Evolutionary conservation across 805 yeast genomes (phyloP).

Genomic region (Tetrapisispora phaffii): DNA sequence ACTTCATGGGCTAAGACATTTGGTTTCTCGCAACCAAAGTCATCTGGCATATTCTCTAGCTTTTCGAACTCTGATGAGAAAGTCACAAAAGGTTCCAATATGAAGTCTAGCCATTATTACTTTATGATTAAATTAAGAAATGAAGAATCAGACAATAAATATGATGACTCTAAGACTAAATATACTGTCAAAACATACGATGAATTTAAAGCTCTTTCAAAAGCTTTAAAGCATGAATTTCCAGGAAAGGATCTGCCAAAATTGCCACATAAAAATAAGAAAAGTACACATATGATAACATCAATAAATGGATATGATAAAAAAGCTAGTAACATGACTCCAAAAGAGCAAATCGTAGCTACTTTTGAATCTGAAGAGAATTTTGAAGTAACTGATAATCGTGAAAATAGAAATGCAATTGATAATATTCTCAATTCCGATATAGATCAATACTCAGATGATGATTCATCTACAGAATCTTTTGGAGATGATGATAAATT

Average conservation of each 20-base stretch:
- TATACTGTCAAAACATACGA: constrained; percentile 55
- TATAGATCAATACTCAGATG: background rate
- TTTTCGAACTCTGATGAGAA: constrained; percentile 1
- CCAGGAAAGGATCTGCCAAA: constrained; percentile 61
- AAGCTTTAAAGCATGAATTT: constrained; percentile 40
- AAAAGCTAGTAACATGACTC: background rate
- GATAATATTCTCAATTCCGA: background rate
- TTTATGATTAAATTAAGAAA: constrained; percentile 43
- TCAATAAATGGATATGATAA: background rate
- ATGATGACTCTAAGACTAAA: constrained; percentile 11
- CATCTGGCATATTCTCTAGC: constrained; percentile 1
- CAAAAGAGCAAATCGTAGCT: constrained; percentile 26
- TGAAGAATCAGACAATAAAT: constrained; percentile 18
- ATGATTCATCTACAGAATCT: background rate
- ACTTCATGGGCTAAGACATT: constrained; percentile 2
- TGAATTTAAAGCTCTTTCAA: constrained; percentile 54
- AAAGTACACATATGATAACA: background rate
- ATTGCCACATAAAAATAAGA: constrained; percentile 47
- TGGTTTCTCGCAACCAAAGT: background rate
- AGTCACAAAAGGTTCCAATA: too few species aligned
- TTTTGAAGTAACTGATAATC: background rate
- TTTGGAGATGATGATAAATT: constrained; percentile 7
- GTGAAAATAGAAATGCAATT: background rate
- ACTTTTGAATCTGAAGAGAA: constrained; percentile 1
- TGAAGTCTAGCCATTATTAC: constrained; percentile 16